Evolutionary conservation across 805 yeast genomes (phyloP).

Genomic region (Kuraishia cidri): DNA sequence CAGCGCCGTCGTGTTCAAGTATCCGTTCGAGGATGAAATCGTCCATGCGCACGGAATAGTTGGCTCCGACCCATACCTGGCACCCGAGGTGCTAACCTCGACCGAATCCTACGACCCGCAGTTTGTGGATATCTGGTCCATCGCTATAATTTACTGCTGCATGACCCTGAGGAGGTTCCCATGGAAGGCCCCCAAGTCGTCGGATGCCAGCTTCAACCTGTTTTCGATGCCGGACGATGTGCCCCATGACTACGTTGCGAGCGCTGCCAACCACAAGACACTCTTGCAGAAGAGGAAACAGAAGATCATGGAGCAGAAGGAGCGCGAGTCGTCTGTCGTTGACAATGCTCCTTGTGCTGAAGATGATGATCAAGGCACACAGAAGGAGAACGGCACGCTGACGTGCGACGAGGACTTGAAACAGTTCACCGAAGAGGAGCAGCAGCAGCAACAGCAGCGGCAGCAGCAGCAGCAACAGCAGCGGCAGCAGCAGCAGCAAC

Average conservation of each 20-base stretch:
- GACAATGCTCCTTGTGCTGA: no score
- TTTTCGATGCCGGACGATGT: conserved; percentile 62
- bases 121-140: conserved; percentile 77
- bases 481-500: not conserved
- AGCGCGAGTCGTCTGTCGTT: no score
- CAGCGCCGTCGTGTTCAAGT: conserved; percentile 72
- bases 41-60: conserved; percentile 68
- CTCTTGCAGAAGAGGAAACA: conserved; percentile 50
- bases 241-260: conserved; percentile 66
- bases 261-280: conserved; percentile 65
- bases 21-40: conserved; percentile 56
- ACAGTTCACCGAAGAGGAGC: no score
- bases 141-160: conserved; percentile 79
- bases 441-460: no score
- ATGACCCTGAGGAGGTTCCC: conserved; percentile 82
- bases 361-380: no score
- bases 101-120: conserved; percentile 62
- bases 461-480: no score
- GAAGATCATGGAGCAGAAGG: conserved; percentile 22
- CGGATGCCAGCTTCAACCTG: conserved; percentile 63
- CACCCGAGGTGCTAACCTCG: conserved; percentile 63
- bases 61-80: conserved; percentile 81
- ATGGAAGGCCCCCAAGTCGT: conserved; percentile 71
- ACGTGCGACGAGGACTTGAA: no score
- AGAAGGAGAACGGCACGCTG: no score